phyloP scores from a whole-genome alignment of 2,329 filamentous ascomycete species.

The Hymenotorrendiella dingleyae region DNA sequence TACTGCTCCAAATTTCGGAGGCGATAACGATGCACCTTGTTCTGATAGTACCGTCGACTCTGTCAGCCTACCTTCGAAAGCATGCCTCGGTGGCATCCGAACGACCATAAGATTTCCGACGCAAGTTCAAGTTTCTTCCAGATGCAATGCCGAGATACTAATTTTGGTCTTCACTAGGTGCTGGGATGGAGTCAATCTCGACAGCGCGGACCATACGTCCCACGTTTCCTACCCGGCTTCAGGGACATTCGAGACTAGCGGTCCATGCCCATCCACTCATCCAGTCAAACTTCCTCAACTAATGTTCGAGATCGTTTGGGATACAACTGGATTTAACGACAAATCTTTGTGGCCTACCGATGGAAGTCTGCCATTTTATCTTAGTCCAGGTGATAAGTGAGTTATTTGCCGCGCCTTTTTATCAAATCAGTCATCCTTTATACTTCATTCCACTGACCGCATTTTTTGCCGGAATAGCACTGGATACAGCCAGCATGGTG shows the following conservation, averaged over 20 bases:
- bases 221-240: slow-evolving; percentile 21
- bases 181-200: slow-evolving; percentile 6
- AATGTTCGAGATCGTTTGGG: slow-evolving; percentile 45
- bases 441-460: background rate
- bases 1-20: slow-evolving; percentile 6
- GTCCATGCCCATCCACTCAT: slow-evolving; percentile 26
- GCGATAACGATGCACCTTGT: slow-evolving; percentile 7
- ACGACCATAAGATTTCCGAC: slow-evolving; percentile 10
- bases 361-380: slow-evolving; percentile 38
- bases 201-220: slow-evolving; percentile 3
- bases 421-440: too few relatives aligned
- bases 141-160: background rate
- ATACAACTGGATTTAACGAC: slow-evolving; percentile 37
- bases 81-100: slow-evolving; percentile 6
- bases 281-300: slow-evolving; percentile 43
- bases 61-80: slow-evolving; percentile 6
- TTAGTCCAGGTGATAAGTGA: slow-evolving; percentile 36
- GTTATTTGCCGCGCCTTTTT: too few relatives aligned
- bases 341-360: slow-evolving; percentile 38
- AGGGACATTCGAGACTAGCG: slow-evolving; percentile 8
- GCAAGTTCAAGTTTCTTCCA: background rate
- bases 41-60: slow-evolving; percentile 8
- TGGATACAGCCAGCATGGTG: slow-evolving; percentile 43
- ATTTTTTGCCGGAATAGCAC: slow-evolving; percentile 24
- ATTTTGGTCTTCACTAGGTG: slow-evolving; percentile 1